Evolutionary conservation across 768 basidiomycete genomes (phyloP).

Genomic region (Lactarius psammicola): DNA sequence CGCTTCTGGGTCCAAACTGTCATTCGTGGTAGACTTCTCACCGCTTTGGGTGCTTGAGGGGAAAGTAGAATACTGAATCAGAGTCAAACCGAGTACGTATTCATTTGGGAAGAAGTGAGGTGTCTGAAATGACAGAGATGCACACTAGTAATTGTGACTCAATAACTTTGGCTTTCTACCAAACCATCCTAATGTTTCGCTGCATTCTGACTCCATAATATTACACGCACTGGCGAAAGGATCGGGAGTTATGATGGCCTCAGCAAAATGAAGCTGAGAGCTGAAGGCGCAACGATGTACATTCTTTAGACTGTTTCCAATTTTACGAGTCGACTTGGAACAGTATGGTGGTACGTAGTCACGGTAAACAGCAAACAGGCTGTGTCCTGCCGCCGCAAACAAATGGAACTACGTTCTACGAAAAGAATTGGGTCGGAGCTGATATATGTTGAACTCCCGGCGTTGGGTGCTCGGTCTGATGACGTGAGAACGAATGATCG

Average conservation of each 20-base stretch:
- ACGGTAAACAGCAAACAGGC: too few relatives aligned
- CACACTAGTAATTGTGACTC: background rate
- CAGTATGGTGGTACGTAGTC: too few relatives aligned
- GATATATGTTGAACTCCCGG: background rate
- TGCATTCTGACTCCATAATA: background rate
- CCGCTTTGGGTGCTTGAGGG: too few relatives aligned
- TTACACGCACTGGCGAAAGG: background rate
- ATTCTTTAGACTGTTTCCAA: background rate
- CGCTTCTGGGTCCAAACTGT: too few relatives aligned
- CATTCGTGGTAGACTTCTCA: too few relatives aligned
- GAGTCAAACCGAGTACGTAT: background rate
- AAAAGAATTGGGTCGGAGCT: background rate
- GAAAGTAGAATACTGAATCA: background rate
- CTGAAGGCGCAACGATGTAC: background rate
- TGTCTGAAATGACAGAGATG: background rate
- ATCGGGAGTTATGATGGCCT: background rate
- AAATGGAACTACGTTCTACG: too few relatives aligned
- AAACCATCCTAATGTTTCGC: background rate
- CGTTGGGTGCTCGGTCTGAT: background rate
- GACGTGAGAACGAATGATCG: background rate
- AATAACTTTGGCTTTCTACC: too few relatives aligned
- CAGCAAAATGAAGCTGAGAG: background rate
- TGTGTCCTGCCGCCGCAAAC: too few relatives aligned
- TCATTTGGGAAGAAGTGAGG: background rate
- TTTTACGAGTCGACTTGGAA: background rate